Conservation (phyloP, 2,329 filamentous ascomycete species). For the Escovopsis sp. region DNA sequence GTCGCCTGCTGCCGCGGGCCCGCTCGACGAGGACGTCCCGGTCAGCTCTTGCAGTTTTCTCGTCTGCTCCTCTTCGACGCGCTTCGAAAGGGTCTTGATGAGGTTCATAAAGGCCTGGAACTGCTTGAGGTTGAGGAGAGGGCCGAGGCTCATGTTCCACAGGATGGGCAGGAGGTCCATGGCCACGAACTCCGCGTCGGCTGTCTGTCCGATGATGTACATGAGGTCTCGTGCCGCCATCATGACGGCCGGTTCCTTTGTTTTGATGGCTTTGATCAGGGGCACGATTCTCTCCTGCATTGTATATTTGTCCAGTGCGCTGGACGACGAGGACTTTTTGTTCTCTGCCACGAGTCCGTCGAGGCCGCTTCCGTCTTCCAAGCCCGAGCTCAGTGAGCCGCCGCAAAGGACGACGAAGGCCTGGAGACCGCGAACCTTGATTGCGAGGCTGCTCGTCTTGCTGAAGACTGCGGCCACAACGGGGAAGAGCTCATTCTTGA, state of each 20-base stretch:
- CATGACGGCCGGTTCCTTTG: slow-evolving; percentile 95
- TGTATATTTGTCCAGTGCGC: slow-evolving; percentile 89
- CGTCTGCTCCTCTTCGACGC: slow-evolving; percentile 78
- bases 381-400: slow-evolving; percentile 41
- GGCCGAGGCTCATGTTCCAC: slow-evolving; percentile 85
- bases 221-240: slow-evolving; percentile 80
- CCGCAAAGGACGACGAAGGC: slow-evolving; percentile 85
- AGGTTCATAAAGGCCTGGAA: slow-evolving; percentile 84
- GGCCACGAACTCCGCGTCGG: slow-evolving; percentile 82
- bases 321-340: slow-evolving; percentile 51
- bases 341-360: slow-evolving; percentile 51
- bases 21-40: slow-evolving; percentile 26
- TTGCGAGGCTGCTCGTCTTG: slow-evolving; percentile 81
- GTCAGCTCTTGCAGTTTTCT: slow-evolving; percentile 77
- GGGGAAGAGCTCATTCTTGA: slow-evolving; percentile 94
- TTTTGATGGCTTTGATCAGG: slow-evolving; percentile 83
- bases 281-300: slow-evolving; percentile 97
- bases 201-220: slow-evolving; percentile 64
- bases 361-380: slow-evolving; percentile 49
- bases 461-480: slow-evolving; percentile 82
- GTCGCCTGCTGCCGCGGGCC: slow-evolving; percentile 33
- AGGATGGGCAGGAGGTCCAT: slow-evolving; percentile 80
- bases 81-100: slow-evolving; percentile 64
- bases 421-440: slow-evolving; percentile 85
- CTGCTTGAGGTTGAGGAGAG: slow-evolving; percentile 71